Base-by-base conservation (phyloP, 2,329 filamentous ascomycete species). In the Magnaporthiopsis incrustans region DNA sequence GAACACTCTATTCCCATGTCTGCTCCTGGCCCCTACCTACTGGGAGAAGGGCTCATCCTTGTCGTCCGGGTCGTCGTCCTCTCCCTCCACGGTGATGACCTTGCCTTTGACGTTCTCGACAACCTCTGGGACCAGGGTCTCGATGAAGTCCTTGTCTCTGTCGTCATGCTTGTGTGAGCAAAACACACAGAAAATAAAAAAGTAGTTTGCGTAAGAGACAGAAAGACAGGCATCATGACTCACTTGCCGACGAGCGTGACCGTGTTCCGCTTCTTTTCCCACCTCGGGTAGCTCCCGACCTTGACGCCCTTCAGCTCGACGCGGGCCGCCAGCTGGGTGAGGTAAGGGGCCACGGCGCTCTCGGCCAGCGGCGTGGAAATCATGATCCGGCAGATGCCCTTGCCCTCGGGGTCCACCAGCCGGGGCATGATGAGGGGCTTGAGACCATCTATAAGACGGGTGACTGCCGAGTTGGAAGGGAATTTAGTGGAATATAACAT, bases 271-370 rank as follows among this genome's bases (percentile, higher is more conserved):
- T 86, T 86, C 81, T 91, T 94, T 6, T 90, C 91, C 92, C 93
- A 97, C 64, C 92, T 82, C 50, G 95, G 95, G 76, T 99, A 98
- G 76, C 91, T 96, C 60, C 95, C 95, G 22, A 98, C 92, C 78
- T 98, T 98, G 71, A 98, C 84, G 3, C 92, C 92, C 71, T 84
- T 86, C 0, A 86, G 79, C 73, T 87, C 89, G 27, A 93, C 89
- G 74, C 85, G 85, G 33, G 79, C 83, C 5, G 93, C 91, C 67
- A 98, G 78, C 68, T 91, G 84, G 1, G 92, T 94, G 71, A 99
- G 79, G 73, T 91, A 97, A 25, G 82, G 85, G 15, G 95, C 94
- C 38, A 97, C 87, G 25, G 84, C 84, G 75, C 92, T 97, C 81
- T 99, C 95, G 0, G 90, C 81, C 76, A 96, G 75, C 33, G 94